phyloP scores from a whole-genome alignment of 2,329 filamentous ascomycete genomes.

The Tolypocladium pustulatum region DNA sequence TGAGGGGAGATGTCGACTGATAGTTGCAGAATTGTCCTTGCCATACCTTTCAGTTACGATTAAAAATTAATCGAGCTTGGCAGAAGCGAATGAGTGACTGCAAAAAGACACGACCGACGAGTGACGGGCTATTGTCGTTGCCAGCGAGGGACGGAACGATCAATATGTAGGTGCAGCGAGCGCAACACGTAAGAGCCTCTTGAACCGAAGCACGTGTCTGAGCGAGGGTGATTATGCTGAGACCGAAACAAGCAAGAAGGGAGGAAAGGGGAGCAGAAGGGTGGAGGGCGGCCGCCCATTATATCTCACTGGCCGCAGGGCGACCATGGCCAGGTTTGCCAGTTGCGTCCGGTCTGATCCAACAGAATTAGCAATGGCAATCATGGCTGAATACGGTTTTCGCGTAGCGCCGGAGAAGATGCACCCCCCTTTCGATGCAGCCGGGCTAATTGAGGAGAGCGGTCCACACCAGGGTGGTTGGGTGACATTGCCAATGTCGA shows the following conservation, averaged over 20 bases:
- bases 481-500: slow-evolving; percentile 1
- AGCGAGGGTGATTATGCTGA: slow-evolving; percentile 2
- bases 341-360: neutral
- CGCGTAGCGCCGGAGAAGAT: slow-evolving; percentile 1
- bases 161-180: neutral
- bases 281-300: slow-evolving; percentile 5
- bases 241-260: neutral
- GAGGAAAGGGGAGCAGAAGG: neutral
- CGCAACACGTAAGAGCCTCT: neutral
- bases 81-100: neutral
- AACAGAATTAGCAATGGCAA: neutral
- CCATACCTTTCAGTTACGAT: neutral
- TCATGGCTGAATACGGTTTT: neutral
- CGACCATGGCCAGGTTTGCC: neutral
- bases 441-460: neutral
- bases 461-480: slow-evolving; percentile 4
- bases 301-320: slow-evolving; percentile 1
- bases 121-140: slow-evolving; percentile 1
- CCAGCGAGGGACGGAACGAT: slow-evolving; percentile 23
- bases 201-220: slow-evolving; percentile 4
- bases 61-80: neutral
- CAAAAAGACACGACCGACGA: neutral
- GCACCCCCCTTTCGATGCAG: neutral
- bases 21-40: neutral
- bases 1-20: neutral